Evolutionary conservation across 75 land plant species (phyloP), one percentile per base, ranked within the genome.

Genomic region (Pinus albicaulis): DNA sequence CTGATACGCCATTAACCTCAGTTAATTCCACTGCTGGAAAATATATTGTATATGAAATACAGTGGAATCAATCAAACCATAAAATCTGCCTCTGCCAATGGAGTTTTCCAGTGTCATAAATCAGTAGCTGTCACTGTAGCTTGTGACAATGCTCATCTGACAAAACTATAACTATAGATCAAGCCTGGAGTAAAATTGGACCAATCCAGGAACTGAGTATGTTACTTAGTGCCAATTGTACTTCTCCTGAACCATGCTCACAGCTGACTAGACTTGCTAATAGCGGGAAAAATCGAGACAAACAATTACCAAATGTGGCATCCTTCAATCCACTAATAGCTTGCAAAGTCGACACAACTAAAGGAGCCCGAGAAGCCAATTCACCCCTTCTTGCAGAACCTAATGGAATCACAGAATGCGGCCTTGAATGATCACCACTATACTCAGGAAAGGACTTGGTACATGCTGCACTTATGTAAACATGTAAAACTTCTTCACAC

Each of bases 231-330:
- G 79, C 81, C n/a, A 38, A 73, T 78, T 86, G 95, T 31, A 93
- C 91, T 77, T 91, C 95, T 66, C 82, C 80, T 17, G 95, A 89
- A 68, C 93, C 85, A 63, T 93, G 95, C 81, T 93, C 95, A 69
- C 95, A 91, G 15, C 91, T 74, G 19, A 93, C 76, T 55, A 93
- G 89, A 70, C 80, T 84, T 31, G 87, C 84, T 26, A 93, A 66
- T 77, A 87, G 41, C 0, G 93, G 95, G 72, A 93, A 93, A 70
- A 93, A 72, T 7, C 78, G 65, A 22, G 83, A 59, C 55, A 87
- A 13, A 63, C 88, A 81, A 70, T 64, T 83, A 70, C 57, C 81
- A 74, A 91, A 91, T 1, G 79, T 60, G 17, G 83, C 81, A 31
- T 57, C 78, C 55, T 82, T 84, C 78, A 93, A 76, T 57, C 65